Evolutionary conservation across 495 filamentous ascomycete species (phyloP).

Genomic region (Collariella sp.): DNA sequence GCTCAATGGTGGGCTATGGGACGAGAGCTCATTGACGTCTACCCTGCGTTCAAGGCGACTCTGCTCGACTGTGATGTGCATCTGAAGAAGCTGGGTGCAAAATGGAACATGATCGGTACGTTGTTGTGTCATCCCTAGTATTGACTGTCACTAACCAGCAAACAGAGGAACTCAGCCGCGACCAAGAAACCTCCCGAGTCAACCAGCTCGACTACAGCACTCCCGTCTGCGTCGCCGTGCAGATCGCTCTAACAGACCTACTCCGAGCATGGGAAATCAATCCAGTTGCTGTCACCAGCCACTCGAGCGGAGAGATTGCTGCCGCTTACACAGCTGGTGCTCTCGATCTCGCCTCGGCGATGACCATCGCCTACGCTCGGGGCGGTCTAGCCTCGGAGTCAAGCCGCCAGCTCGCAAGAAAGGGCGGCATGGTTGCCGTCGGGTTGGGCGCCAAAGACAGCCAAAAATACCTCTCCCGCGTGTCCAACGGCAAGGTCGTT

Average conservation of each 20-base stretch:
- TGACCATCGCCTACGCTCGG: constrained; percentile 39
- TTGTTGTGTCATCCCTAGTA: background rate
- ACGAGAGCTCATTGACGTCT: constrained; percentile 33
- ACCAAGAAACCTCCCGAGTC: constrained; percentile 18
- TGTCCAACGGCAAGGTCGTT: constrained; percentile 19
- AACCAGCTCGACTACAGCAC: constrained; percentile 31
- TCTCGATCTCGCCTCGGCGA: constrained; percentile 34
- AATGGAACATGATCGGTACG: constrained; percentile 21
- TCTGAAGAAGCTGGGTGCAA: constrained; percentile 27
- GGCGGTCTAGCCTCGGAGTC: constrained; percentile 18
- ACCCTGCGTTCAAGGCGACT: constrained; percentile 23
- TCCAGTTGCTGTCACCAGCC: constrained; percentile 46
- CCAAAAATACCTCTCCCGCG: constrained; percentile 19
- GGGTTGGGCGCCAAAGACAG: constrained; percentile 24
- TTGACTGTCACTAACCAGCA: background rate
- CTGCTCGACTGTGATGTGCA: constrained; percentile 22
- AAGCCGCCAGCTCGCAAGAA: constrained; percentile 20
- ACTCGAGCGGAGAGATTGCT: constrained; percentile 59
- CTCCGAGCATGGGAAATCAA: constrained; percentile 43
- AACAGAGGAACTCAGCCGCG: constrained; percentile 23
- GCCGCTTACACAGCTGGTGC: constrained; percentile 42
- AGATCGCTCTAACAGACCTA: constrained; percentile 48
- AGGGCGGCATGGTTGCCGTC: constrained; percentile 40
- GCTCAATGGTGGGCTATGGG: constrained; percentile 52
- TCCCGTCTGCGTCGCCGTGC: constrained; percentile 40